These are phyloP conservation scores for Trametes versicolor DNA, from an alignment of 1,284 basidiomycete genomes.

Conservation along the genomic window DNA sequence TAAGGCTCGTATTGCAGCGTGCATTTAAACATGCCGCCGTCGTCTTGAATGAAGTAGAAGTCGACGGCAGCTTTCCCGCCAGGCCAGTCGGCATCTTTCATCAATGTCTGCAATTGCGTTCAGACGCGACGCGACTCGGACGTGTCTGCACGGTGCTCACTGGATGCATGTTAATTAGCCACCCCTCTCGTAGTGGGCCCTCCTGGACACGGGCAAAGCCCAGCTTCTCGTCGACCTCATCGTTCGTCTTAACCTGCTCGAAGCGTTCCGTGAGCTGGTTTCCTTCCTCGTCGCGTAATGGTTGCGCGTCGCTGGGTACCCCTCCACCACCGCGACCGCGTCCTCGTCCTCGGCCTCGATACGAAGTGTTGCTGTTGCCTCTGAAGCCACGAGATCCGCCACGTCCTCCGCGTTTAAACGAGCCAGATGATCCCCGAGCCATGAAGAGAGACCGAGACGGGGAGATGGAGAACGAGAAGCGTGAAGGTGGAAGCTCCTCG, in stretches of 20 bases:
- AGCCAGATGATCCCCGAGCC: conserved; percentile 41
- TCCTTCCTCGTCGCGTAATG: conserved; percentile 86
- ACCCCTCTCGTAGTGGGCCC: conserved; percentile 81
- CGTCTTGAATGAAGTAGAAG: conserved; percentile 98
- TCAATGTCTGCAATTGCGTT: conserved; percentile 66
- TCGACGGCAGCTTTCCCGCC: conserved; percentile 92
- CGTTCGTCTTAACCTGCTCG: conserved; percentile 77
- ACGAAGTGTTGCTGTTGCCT: conserved; percentile 45
- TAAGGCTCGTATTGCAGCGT: conserved; percentile 96
- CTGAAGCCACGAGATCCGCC: conserved; percentile 45
- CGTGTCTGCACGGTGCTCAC: conserved; percentile 55
- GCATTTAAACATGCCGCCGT: conserved; percentile 96
- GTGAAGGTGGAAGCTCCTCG: neutral
- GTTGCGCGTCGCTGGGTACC: conserved; percentile 51
- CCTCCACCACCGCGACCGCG: conserved; percentile 55
- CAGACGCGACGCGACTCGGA: neutral
- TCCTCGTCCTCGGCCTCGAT: conserved; percentile 65
- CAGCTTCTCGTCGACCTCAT: conserved; percentile 94
- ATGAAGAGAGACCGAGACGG: conserved; percentile 26
- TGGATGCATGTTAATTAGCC: conserved; percentile 99
- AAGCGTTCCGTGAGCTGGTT: conserved; percentile 86
- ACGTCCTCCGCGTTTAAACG: conserved; percentile 38
- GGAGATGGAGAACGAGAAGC: neutral
- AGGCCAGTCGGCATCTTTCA: conserved; percentile 86
- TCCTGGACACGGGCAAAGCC: conserved; percentile 88